Evolutionary conservation across 1,284 basidiomycete genomes (phyloP), one percentile per base, ranked within the genome.

Genomic region (Phylloboletellus chloephorus): DNA sequence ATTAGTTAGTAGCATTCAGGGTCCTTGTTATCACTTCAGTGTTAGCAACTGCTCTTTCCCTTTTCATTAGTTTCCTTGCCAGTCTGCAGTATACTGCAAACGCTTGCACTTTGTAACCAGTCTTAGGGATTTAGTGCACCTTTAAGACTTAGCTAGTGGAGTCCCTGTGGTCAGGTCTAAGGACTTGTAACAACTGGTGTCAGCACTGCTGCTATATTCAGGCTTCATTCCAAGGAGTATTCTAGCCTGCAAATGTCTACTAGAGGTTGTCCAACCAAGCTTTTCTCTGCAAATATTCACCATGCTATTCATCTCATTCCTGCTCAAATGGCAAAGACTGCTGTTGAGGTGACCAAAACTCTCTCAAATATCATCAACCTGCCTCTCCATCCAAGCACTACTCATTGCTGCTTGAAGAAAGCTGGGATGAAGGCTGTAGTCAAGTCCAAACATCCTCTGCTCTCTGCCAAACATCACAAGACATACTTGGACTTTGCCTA

Each of bases 291-390:
- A 16, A 39, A 43, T 31, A 41, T 47, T 13, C 6, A 23, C 3
- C 40, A 46, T 37, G 31, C 45, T 24, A 37, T 47, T 6, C 17
- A 42, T 20, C 44, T 44, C 11, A 51, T 52, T 31, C 35, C 36
- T 19, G 25, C 43, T 44, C 3, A 28, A 7, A 44, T 42, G 29
- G 50, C 46, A 25, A 36, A 53, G 19, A 52, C 38, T 49, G 43
- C 43, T 39, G 37, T 50, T 16, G 17, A 50, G 15, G 28, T 49
- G n/a, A 46, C 43, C 43, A 46, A 38, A 38, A 3, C 39, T 7
- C 39, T 49, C 26, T 20, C 3, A 7, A 31, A 45, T 20, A 33
- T 42, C 7, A 36, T 30, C 19, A 31, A 39, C 24, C 20, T 29
- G n/a, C 24, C 33, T 7, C 13, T 49, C 26, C 20, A 8, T 17